Base-by-base conservation (phyloP, 345 rosid species). In the Eucalyptus pauciflora region DNA sequence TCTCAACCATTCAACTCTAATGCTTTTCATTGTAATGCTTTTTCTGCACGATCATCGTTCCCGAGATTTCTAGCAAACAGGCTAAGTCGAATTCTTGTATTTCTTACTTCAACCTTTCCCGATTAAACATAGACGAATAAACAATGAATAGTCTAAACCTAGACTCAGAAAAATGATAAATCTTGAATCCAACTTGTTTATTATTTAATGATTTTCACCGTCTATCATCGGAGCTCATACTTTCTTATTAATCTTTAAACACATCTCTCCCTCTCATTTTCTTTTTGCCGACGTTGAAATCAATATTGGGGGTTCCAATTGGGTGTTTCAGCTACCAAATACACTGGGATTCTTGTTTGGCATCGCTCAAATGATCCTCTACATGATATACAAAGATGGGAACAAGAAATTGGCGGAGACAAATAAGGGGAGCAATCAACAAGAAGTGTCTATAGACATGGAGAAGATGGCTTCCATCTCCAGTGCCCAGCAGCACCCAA, bases 321-420 rank as follows among this genome's bases (percentile, higher is more conserved):
- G 56, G 29, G 50, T 91, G 86, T 22, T 52, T 49, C 91, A 95
- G 96, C 85, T 93, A 24, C 97, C 96, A 86, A 94, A 94, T 88
- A 80, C 92, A 20, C 49, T 94, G 20, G 95, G 96, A 33, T 88
- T 94, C 48, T 43, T 54, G 27, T 92, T 94, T 45, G 97, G 96
- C 24, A 20, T 90, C 11, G 81, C 89, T 41, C 96, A 94, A 92
- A 94, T 94, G 95, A 88, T 89, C 64, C 50, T 95, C 45, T 95
- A 92, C 92, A 13, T 90, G 64, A 50, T 90, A 16, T 94, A 94
- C 80, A 89, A 86, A 62, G 54, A 85, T 4, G 27, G 24, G 33
- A 76, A 31, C 31, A 10, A 71, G 45, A 69, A 79, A 11, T 79
- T 46, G 14, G 51, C 41, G 22, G 69, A 27, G 58, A 45, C 15